Conservation (phyloP, 257 asterid genomes). For the Anisodus acutangulus region DNA sequence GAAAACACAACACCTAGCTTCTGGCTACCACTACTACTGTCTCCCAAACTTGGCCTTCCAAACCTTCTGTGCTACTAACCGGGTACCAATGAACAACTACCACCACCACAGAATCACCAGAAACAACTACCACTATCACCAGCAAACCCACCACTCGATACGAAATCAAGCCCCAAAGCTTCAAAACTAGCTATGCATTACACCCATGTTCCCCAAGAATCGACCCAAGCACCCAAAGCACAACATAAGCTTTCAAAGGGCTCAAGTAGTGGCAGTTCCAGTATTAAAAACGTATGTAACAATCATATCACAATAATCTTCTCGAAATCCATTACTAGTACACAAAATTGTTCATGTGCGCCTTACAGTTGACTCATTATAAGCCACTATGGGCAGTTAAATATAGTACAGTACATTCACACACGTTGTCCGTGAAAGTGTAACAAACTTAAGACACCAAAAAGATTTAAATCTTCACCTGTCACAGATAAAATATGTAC, state of each 20-base stretch:
- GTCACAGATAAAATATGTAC: background rate
- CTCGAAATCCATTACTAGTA: background rate
- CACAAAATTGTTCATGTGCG: background rate
- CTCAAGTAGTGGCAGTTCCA: background rate
- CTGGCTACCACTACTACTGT: background rate
- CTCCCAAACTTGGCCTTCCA: background rate
- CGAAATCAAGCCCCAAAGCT: background rate
- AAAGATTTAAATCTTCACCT: background rate
- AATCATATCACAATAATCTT: constrained; percentile 1
- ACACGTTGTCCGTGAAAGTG: background rate
- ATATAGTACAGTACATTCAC: background rate
- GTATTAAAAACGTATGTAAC: background rate
- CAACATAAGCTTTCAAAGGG: background rate
- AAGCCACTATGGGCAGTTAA: background rate
- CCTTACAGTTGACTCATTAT: background rate
- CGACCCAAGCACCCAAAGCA: background rate
- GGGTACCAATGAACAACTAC: background rate
- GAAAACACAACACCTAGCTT: background rate
- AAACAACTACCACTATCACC: background rate
- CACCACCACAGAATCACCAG: background rate
- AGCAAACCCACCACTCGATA: background rate
- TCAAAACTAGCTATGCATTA: background rate
- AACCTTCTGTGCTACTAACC: background rate
- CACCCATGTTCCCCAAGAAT: background rate
- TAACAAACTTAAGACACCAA: background rate